Percentiles rank a stretch among this genome's conserved stretches.
Evolutionary conservation across 169 alveolate species (phyloP).

Genomic region (Theileria equi): DNA sequence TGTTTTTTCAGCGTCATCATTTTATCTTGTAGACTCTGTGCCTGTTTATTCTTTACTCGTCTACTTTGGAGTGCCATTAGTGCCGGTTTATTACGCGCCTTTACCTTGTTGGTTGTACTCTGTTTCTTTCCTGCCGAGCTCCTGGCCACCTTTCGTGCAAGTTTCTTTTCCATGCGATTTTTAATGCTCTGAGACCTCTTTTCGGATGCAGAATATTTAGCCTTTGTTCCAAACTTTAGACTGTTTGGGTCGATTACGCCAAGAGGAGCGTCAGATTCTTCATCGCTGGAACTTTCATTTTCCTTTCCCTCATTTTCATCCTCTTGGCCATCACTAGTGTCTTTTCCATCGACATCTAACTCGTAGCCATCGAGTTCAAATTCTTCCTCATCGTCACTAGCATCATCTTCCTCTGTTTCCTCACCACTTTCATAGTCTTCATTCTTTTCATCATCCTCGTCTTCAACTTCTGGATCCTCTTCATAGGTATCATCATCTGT

Average conservation of each 20-base stretch:
- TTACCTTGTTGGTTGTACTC: constrained; percentile 70
- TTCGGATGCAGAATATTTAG: not conserved
- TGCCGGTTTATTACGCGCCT: constrained; percentile 73
- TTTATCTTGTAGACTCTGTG: constrained; percentile 31
- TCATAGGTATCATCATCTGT: not conserved
- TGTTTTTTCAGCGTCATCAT: constrained; percentile 40
- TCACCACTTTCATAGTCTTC: constrained; percentile 1
- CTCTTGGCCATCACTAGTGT: not conserved
- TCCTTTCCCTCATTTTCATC: too few relatives aligned
- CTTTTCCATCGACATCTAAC: not conserved
- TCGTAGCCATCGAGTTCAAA: not conserved
- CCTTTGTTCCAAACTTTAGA: not conserved
- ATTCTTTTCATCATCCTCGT: not conserved
- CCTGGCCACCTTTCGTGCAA: constrained; percentile 15
- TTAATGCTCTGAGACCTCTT: constrained; percentile 4
- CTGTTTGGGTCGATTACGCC: not conserved
- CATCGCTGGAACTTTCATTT: too few relatives aligned
- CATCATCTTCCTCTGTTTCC: constrained; percentile 28
- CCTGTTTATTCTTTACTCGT: constrained; percentile 24
- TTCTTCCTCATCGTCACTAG: not conserved
- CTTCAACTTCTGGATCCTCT: constrained; percentile 15
- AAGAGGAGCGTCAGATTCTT: not conserved
- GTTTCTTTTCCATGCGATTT: constrained; percentile 23
- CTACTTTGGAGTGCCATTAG: constrained; percentile 70
- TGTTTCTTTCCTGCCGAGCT: constrained; percentile 61